Base-by-base conservation (phyloP, 371 early-diverging fungal genomes). In the Mycotypha africana region DNA sequence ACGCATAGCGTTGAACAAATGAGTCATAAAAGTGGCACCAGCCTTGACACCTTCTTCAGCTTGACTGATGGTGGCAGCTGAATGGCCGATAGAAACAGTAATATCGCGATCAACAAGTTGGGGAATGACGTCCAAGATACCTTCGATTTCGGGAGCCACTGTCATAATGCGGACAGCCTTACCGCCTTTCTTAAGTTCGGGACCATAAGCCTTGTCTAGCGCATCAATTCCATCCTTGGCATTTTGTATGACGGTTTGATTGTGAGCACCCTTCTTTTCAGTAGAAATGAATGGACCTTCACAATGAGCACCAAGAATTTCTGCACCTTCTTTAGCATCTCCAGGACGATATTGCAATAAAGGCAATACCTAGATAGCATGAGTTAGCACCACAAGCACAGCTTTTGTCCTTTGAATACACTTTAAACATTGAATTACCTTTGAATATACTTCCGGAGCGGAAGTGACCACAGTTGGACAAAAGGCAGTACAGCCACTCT, bases 401-500 rank as follows among this genome's bases (percentile, higher is more conserved):
- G n/a, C n/a, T n/a, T 28, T 28, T 8, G 30, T 12, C 30, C 30
- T 8, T 28, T 28, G 12, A 12, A 28, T 28, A 8, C 12, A 28
- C 30, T 6, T 8, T 12, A 8, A 12, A 44, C 10, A 20, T 17
- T 28, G n/a, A 11, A 31, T 51, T 56, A 86, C 88, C 59, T 76
- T 74, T 45, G 66, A 67, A 57, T 90, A 90, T 22, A 89, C 77
- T 25, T 81, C 74, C 1, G 84, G 74, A 0, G 67, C 67, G 4
- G 89, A 89, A 42, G 83, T 85, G 45, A 90, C 87, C 9, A 88
- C 72, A 10, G 90, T 90, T 7, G 89, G 90, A 48, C 85, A 84
- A 62, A 82, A 90, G 15, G 86, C 70, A 0, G 90, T 90, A 22
- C 84, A 84, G 3, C 89, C 90, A 48, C 78, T 77, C 47, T 82